Evolutionary conservation across 441 rosid genomes (phyloP).

Genomic region (Populus hybrid): DNA sequence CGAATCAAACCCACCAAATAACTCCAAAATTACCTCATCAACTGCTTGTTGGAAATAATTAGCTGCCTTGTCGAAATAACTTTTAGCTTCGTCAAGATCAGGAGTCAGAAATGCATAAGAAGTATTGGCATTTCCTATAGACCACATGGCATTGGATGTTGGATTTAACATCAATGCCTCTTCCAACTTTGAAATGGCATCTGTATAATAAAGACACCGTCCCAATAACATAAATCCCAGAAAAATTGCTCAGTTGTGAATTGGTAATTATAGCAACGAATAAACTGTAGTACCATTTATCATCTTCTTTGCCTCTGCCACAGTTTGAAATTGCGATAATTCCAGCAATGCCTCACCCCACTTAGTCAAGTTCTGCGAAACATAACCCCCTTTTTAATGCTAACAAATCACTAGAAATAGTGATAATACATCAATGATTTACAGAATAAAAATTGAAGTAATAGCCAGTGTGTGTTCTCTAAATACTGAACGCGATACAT

Average conservation of each 20-base stretch:
- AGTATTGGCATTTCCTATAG: slow-evolving; percentile 76
- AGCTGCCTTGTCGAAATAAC: slow-evolving; percentile 56
- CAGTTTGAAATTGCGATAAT: slow-evolving; percentile 67
- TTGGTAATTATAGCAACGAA: not conserved
- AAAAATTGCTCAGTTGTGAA: not conserved
- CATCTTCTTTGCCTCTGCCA: slow-evolving; percentile 54
- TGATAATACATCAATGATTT: not conserved
- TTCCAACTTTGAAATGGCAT: slow-evolving; percentile 73
- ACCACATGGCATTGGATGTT: slow-evolving; percentile 64
- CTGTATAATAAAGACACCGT: slow-evolving; percentile 29
- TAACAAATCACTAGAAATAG: not conserved
- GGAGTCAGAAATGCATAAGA: slow-evolving; percentile 65
- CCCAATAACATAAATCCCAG: not conserved
- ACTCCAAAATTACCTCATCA: slow-evolving; percentile 42
- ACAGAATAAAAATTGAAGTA: not conserved
- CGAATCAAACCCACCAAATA: not conserved
- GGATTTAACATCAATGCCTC: slow-evolving; percentile 72
- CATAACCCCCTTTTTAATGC: not conserved
- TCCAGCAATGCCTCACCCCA: slow-evolving; percentile 86
- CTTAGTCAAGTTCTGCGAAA: slow-evolving; percentile 63
- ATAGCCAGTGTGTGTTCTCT: not conserved
- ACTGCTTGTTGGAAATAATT: slow-evolving; percentile 63
- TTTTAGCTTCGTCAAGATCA: slow-evolving; percentile 57
- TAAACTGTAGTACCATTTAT: slow-evolving; percentile 42
- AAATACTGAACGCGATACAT: not conserved